Evolutionary conservation across 495 filamentous ascomycete genomes (phyloP).

Genomic region (Aspergillus asperescens): DNA sequence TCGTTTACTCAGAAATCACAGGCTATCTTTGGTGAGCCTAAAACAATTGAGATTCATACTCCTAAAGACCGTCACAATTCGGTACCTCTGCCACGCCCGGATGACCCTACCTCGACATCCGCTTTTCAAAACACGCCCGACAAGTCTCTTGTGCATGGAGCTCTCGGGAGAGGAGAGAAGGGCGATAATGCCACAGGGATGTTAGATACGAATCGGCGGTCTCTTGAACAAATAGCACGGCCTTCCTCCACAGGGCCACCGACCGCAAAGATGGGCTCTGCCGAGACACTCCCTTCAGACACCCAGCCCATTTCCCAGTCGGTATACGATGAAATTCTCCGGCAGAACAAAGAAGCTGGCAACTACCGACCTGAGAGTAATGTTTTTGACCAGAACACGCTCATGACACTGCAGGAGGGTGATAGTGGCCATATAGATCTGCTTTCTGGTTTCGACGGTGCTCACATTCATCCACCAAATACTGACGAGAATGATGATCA

Average conservation of each 20-base stretch:
- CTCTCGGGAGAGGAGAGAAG: background rate
- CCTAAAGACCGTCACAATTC: background rate
- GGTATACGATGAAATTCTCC: constrained; percentile 45
- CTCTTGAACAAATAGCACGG: constrained; percentile 2
- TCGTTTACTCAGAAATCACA: constrained; percentile 31
- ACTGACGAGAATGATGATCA: constrained; percentile 37
- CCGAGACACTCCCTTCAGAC: constrained; percentile 36
- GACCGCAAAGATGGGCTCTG: constrained; percentile 31
- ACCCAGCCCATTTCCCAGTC: constrained; percentile 52
- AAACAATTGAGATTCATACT: constrained; percentile 8
- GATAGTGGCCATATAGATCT: constrained; percentile 48
- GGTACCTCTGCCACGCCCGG: background rate
- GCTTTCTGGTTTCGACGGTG: constrained; percentile 36
- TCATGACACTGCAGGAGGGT: constrained; percentile 40
- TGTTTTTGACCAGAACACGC: constrained; percentile 29
- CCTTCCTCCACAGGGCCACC: constrained; percentile 8
- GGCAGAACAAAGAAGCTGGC: constrained; percentile 31
- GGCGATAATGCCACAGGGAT: constrained; percentile 20
- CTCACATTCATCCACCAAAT: constrained; percentile 20
- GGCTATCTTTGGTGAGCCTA: constrained; percentile 11
- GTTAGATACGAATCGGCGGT: constrained; percentile 7
- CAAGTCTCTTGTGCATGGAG: constrained; percentile 7
- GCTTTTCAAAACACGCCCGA: background rate
- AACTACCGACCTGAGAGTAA: constrained; percentile 19
- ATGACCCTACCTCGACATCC: background rate